These are phyloP conservation scores for Pisolithus microcarpus DNA, from an alignment of 768 basidiomycete species.

Conservation along the genomic window DNA sequence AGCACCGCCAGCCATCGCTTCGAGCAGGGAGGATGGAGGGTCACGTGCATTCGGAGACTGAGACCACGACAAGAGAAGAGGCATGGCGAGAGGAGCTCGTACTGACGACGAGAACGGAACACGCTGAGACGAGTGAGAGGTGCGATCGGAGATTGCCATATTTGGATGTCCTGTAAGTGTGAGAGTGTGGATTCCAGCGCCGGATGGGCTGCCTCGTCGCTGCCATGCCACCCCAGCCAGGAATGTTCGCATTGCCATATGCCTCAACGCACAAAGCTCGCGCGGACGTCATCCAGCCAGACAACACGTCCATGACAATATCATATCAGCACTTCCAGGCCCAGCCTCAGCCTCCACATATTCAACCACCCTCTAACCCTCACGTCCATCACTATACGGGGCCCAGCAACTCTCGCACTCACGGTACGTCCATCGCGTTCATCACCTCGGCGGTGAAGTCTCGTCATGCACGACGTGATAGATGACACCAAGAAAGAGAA, in stretches of 20 bases:
- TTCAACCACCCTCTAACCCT: slow-evolving; percentile 15
- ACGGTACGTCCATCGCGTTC: slow-evolving; percentile 26
- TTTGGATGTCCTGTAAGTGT: too few relatives aligned
- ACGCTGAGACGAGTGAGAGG: too few relatives aligned
- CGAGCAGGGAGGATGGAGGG: too few relatives aligned
- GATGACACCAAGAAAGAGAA: slow-evolving; percentile 55
- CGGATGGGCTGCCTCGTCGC: too few relatives aligned
- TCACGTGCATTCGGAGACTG: too few relatives aligned
- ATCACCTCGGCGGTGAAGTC: slow-evolving; percentile 10
- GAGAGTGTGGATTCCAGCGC: too few relatives aligned
- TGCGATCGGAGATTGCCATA: too few relatives aligned
- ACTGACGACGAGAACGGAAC: too few relatives aligned
- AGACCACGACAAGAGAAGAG: too few relatives aligned
- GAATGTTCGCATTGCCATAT: slow-evolving; percentile 58
- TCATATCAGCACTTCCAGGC: slow-evolving; percentile 9
- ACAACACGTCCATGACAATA: slow-evolving; percentile 11
- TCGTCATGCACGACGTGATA: slow-evolving; percentile 16
- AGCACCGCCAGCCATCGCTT: too few relatives aligned
- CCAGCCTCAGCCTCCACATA: slow-evolving; percentile 2
- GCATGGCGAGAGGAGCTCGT: too few relatives aligned
- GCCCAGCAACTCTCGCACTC: slow-evolving; percentile 31
- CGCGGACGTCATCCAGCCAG: slow-evolving; percentile 24
- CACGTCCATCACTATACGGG: slow-evolving; percentile 36
- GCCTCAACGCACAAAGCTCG: slow-evolving; percentile 40
- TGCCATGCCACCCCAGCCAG: slow-evolving; percentile 62